Evolutionary conservation across 305 asterid genomes (phyloP).

Genomic region (Fraxinus ornus): DNA sequence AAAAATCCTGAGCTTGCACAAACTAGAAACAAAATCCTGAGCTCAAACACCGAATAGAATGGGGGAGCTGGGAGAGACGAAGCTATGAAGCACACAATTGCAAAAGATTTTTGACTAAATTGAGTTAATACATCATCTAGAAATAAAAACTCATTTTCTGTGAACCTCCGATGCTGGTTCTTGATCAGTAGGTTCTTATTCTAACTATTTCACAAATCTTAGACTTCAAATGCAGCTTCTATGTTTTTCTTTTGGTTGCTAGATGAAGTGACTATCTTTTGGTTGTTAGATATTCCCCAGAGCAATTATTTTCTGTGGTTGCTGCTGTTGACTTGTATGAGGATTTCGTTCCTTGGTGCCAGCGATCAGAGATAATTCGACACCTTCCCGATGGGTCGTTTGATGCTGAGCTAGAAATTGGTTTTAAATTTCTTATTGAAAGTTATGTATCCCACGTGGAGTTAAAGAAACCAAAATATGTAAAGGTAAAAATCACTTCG

Average conservation of each 20-base stretch:
- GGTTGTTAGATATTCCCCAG: slow-evolving; percentile 75
- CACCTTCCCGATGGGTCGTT: slow-evolving; percentile 74
- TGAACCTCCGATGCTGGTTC: neutral
- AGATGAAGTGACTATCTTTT: slow-evolving; percentile 23
- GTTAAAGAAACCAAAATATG: slow-evolving; percentile 52
- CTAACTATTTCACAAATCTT: neutral
- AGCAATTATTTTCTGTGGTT: slow-evolving; percentile 93
- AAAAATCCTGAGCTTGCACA: neutral
- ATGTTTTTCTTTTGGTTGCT: neutral
- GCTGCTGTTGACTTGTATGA: slow-evolving; percentile 96
- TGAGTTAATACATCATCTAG: neutral
- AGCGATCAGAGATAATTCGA: slow-evolving; percentile 70
- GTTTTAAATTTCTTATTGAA: slow-evolving; percentile 88
- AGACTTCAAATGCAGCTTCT: neutral
- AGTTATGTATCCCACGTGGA: slow-evolving; percentile 87
- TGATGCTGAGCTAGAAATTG: slow-evolving; percentile 91
- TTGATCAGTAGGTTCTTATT: neutral
- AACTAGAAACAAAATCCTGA: neutral
- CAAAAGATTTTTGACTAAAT: neutral
- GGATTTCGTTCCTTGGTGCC: slow-evolving; percentile 98
- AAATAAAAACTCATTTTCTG: neutral
- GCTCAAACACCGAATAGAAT: neutral
- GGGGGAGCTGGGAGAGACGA: neutral
- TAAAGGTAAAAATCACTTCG: slow-evolving; percentile 55
- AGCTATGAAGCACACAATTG: neutral